phyloP scores from a whole-genome alignment of 176 grass and related monocot genomes.

The Aegilops longissima region DNA sequence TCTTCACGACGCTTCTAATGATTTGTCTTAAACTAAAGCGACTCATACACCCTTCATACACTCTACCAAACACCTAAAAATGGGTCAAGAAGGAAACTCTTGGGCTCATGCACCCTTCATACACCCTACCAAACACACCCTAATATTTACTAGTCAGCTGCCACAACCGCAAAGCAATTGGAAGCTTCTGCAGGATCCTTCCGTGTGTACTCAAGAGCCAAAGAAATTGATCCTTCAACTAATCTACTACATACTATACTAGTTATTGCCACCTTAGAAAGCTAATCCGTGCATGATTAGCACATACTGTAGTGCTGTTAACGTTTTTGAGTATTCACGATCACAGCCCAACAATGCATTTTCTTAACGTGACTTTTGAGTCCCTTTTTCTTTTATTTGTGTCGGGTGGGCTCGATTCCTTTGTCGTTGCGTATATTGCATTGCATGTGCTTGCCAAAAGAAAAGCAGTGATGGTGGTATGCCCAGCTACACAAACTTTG shows the following conservation, averaged over 20 bases:
- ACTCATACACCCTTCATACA: too few species aligned
- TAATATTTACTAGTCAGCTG: background rate
- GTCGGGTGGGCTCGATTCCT: background rate
- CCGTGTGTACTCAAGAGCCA: background rate
- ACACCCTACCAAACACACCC: too few species aligned
- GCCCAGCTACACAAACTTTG: background rate
- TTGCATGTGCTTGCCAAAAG: conserved; percentile 34
- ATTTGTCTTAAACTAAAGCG: too few species aligned
- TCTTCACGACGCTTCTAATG: too few species aligned
- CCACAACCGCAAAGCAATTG: background rate
- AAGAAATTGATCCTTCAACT: background rate
- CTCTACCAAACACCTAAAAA: too few species aligned
- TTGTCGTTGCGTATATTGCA: background rate
- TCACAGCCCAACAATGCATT: background rate
- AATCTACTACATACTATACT: background rate
- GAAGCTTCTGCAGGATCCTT: conserved; percentile 23
- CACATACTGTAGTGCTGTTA: too few species aligned
- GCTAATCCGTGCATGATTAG: background rate
- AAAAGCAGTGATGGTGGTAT: background rate
- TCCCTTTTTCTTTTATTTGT: background rate
- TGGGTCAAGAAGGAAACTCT: too few species aligned
- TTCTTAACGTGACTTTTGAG: background rate
- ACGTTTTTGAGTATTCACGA: background rate
- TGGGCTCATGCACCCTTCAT: too few species aligned
- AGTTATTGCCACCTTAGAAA: background rate